Base-by-base conservation (phyloP, 108 stramenopile species). In the Nitzschia putrida region DNA sequence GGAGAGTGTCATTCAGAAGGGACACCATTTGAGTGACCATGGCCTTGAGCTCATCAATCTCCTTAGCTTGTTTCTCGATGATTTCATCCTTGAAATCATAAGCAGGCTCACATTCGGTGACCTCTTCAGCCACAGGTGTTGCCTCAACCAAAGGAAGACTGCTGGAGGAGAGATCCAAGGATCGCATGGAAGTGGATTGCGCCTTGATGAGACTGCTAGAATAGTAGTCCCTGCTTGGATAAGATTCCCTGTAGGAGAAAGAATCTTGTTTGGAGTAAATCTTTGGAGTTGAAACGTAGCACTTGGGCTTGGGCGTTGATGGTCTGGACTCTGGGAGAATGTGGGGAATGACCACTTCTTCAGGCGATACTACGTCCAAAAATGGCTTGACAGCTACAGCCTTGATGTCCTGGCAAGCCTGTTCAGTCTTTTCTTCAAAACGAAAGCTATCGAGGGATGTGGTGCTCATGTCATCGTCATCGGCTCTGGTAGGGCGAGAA, bases 1-100 rank as follows among this genome's bases (percentile, higher is more conserved):
- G 12, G 3, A 45, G 22, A 21, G 42, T 21, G 20, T 63, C 9
- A 16, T 20, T 43, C 61, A 63, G 22, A 8, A 63, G 43, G 23
- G 61, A 38, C 8, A 63, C 61, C n/a, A 63, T 37, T 45, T 63
- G 61, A n/a, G 61, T 63, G 2, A 63, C 61, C 44, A 63, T 22
- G 4, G 38, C 61, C 61, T 63, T 63, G 43, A 63, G 44, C 23
- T 63, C 21, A 0, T 63, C 44, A 45, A 63, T 63, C 24, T 63
- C 61, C 5, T 23, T 22, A 20, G 22, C 18, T 25, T 63, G 61
- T 42, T 63, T 44, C 22, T 63, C 22, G 44, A 63, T 44, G 7
- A 40, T 18, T 13, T 20, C 9, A 24, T 63, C 23, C 44, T 63
- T 63, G 42, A 22, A 9, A 39, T 59, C 57, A 39, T 39, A 38